Percentiles rank a stretch among this genome's conserved stretches.
Conservation (phyloP, 805 yeast genomes). For the Blastobotrys americana region DNA sequence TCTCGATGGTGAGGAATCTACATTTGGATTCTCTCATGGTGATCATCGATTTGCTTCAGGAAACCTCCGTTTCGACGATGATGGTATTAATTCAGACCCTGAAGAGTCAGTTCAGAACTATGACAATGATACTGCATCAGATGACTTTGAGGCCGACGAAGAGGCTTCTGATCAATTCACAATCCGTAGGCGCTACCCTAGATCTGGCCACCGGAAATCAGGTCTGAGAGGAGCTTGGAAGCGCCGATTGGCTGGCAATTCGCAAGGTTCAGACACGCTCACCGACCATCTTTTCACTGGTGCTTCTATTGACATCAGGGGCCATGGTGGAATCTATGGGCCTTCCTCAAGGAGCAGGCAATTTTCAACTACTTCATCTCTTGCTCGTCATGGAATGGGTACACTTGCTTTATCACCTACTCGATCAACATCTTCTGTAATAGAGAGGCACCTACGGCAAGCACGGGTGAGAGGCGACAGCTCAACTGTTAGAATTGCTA, state of each 20-base stretch:
- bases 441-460: slow-evolving; percentile 6
- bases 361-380: slow-evolving; percentile 8
- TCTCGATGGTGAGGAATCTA: slow-evolving; percentile 1
- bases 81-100: slow-evolving; percentile 4
- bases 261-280: background rate
- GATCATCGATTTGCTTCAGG: background rate
- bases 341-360: background rate
- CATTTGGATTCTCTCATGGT: slow-evolving; percentile 3
- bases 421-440: slow-evolving; percentile 11
- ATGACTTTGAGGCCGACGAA: slow-evolving; percentile 5
- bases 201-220: background rate
- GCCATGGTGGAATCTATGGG: background rate
- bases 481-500: background rate
- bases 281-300: background rate
- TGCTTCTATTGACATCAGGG: background rate
- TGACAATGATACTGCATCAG: slow-evolving; percentile 6
- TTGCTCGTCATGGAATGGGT: slow-evolving; percentile 5
- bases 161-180: slow-evolving; percentile 2
- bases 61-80: background rate
- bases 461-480: background rate
- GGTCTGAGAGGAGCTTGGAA: background rate
- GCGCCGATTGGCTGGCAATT: background rate
- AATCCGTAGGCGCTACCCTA: slow-evolving; percentile 2
- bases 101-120: background rate
- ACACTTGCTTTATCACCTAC: slow-evolving; percentile 12